Conservation (phyloP, 1,284 basidiomycete species). For the Baeospora myosura region DNA sequence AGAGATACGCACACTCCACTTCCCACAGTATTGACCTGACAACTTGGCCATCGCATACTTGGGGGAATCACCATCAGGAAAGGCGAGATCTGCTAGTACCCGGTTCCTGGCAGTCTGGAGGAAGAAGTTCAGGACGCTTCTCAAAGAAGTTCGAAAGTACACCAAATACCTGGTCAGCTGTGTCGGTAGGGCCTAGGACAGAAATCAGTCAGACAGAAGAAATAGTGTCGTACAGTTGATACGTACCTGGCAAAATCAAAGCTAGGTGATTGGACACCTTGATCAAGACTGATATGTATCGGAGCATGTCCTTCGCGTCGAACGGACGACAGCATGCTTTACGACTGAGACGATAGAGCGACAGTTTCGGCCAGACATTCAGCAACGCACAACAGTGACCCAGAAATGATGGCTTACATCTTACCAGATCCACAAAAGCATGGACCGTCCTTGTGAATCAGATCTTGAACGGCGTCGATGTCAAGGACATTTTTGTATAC, state of each 20-base stretch:
- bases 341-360: conserved; percentile 48
- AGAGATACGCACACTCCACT: conserved; percentile 59
- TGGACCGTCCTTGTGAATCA: conserved; percentile 58
- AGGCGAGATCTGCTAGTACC: conserved; percentile 48
- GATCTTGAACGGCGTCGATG: conserved; percentile 54
- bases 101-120: conserved; percentile 50
- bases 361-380: too few species aligned
- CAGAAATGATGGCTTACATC: neutral
- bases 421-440: conserved; percentile 58
- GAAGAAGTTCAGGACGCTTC: neutral
- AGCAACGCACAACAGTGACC: too few species aligned
- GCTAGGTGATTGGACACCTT: conserved; percentile 83
- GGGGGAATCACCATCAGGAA: conserved; percentile 46
- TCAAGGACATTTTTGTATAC: conserved; percentile 68
- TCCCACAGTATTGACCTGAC: conserved; percentile 66
- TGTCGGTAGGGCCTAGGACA: conserved; percentile 50
- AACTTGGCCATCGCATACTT: conserved; percentile 58
- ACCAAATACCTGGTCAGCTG: conserved; percentile 47
- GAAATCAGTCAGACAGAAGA: neutral
- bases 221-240: neutral
- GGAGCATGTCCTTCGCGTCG: conserved; percentile 57
- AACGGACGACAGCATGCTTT: conserved; percentile 61
- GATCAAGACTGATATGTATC: conserved; percentile 71
- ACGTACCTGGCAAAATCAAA: conserved; percentile 67
- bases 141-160: neutral